Base-by-base conservation (phyloP, 768 basidiomycete genomes). In the Suillus discolor region DNA sequence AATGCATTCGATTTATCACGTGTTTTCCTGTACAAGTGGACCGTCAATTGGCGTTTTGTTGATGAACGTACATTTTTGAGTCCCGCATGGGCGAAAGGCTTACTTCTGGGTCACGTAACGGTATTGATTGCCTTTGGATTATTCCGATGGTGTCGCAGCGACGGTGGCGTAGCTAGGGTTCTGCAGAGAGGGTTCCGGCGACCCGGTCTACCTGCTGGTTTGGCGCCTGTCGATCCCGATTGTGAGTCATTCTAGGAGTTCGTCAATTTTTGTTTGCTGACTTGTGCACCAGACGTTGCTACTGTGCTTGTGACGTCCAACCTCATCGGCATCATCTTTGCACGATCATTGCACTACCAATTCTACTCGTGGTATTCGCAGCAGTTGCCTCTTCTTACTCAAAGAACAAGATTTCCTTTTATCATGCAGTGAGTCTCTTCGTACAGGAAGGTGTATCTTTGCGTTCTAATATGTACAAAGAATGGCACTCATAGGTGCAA, bases 351-450 rank as follows among this genome's bases (percentile, higher is more conserved):
- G 53, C 97, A 99, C 74, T 98, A 98, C 74, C 97, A 99, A 70
- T 99, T 99, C 78, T 97, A 97, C 76, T 89, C 93, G 6, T 99
- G 97, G 97, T 98, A 98, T 74, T 93, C 91, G 12, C 90, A 93
- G 64, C 94, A 96, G 71, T 75, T 97, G 41, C 94, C 97, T 1
- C 89, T 96, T 73, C 77, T 99, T 36, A 80, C 87, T 4, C 96
- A 89, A 85, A 87, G 87, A 73, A 90, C 91, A 6, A 82, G 78
- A 62, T 92, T 86, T 74, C 90, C 91, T 18, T 57, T 84, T 16
- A 36, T 79, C 34, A 20, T 91, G 44, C 91, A 87, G 93, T 92
- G 72, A 67, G 85, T 78, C 66, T 47, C 60, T 67, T 28, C 45
- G n/a, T 42, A 25, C 41, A 15, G 23, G 38, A 36, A 36, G 28